Evolutionary conservation across 2,329 filamentous ascomycete species (phyloP).

Genomic region (Sclerotiophoma versabilis): DNA sequence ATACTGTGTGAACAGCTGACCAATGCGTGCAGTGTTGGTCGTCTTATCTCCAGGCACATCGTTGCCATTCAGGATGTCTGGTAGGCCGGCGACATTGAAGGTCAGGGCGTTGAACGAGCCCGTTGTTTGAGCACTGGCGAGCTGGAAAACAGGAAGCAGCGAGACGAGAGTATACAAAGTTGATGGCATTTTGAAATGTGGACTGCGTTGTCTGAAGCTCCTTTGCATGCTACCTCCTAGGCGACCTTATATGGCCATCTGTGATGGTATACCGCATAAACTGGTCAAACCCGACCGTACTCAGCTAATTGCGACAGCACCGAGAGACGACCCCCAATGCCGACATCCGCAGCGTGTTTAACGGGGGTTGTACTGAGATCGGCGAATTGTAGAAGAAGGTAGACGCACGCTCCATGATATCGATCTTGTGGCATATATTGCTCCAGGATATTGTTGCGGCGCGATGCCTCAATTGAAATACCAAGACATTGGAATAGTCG

Average conservation of each 20-base stretch:
- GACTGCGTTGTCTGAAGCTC: background rate
- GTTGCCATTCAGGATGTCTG: conserved; percentile 64
- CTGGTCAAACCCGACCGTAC: no score
- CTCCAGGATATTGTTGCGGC: background rate
- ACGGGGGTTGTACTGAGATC: background rate
- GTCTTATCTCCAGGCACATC: conserved; percentile 68
- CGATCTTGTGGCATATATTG: conserved; percentile 4
- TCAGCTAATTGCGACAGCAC: background rate
- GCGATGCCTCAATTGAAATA: conserved; percentile 3
- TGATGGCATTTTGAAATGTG: conserved; percentile 21
- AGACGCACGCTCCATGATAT: conserved; percentile 5
- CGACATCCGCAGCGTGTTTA: background rate
- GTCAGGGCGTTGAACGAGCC: conserved; percentile 61
- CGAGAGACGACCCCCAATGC: background rate
- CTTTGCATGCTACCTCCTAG: background rate
- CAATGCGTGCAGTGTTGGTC: conserved; percentile 64
- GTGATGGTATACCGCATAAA: background rate
- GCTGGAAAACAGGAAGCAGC: conserved; percentile 17
- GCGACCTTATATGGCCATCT: background rate
- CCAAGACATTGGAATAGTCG: conserved; percentile 4
- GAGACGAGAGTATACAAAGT: conserved; percentile 5
- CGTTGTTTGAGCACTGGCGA: conserved; percentile 31
- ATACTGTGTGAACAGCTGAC: conserved; percentile 63
- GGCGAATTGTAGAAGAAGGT: conserved; percentile 11
- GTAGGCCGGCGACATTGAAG: conserved; percentile 69